Evolutionary conservation across 2,329 filamentous ascomycete genomes (phyloP), one percentile per base, ranked within the genome.

Genomic region (Trichoderma asperellum): DNA sequence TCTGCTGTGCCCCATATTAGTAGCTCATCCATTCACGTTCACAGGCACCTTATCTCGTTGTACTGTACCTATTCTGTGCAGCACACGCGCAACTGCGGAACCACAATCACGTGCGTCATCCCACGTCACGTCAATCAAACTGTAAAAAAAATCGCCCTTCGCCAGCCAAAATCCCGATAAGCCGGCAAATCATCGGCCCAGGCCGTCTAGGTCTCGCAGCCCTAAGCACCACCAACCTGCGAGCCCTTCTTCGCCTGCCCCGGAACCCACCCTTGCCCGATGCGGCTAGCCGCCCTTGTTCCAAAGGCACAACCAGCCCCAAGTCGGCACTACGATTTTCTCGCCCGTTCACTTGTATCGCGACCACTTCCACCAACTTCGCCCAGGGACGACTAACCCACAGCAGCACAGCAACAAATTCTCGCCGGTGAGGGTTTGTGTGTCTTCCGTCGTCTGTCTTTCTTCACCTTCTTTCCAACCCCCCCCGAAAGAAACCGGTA

Each of bases 371-470:
- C 75, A 80, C 77, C 79, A 75, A 76, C 66, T 49, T 77, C 73
- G 74, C 73, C 76, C 73, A 77, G 78, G 78, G 77, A 77, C 77
- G 76, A 81, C 80, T 81, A 81, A 81, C 79, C 79, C 77, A 77
- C 79, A 80, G 77, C 79, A 80, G 74, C 77, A 79, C 79, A 80
- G 75, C 73, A 79, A 72, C 77, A 79, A 75, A 80, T 80, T 78
- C 77, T 80, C 78, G 74, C 78, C 77, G 76, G 74, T 72, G 71
- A 73, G 79, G 73, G 76, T 79, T 78, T 79, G 76, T 75, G 73
- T 79, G 73, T 76, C 40, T 71, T 74, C 75, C 73, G 73, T 74
- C 74, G 74, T 77, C 75, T 77, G 75, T 76, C 73, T 77, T 43
- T 77, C 76, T 72, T 74, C 72, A 73, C 73, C 66, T 72, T 74